Evolutionary conservation across 768 basidiomycete species (phyloP), one percentile per base, ranked within the genome.

Genomic region (Lactarius vividus): DNA sequence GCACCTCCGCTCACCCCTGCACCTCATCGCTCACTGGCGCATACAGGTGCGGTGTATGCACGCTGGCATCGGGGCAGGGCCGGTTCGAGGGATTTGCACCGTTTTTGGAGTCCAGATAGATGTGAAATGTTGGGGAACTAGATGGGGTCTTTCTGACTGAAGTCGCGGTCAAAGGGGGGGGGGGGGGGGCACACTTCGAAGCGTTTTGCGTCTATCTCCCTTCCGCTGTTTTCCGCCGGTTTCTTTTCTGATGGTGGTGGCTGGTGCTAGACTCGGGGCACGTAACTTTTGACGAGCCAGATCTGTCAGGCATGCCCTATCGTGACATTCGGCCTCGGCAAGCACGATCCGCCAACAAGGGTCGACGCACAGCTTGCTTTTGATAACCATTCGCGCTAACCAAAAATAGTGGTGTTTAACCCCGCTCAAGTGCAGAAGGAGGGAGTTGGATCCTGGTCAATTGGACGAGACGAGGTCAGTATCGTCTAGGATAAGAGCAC

Each of bases 301-400:
- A 37, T 37, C 11, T 11, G 8, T 64, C 61, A 23, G 61, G 61
- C n/a, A n/a, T n/a, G n/a, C 0, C 40, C 33, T 8, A 59, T 66
- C 7, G 76, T 86, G 42, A 74, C 78, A 0, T 80, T 88, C 0
- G 78, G 78, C 1, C 72, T 88, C 7, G 74, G 84, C 7, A 83
- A 85, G 62, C 77, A 83, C 59, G 86, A 85, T 66, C 81, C 86
- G 0, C 83, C 86, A 1, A 85, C 85, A 7, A 83, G 78, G 68
- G 67, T 88, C 53, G 81, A 87, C 71, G 81, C 83, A 0, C 79
- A 77, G 5, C 75, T 88, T 9, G 63, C 85, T 46, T 77, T 86
- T 33, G 72, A 75, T 0, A 75, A 79, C 23, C 77, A 76, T 28
- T 70, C 67, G 5, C 66, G 57, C 64, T 64, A 28, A 49, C 13